phyloP scores from a whole-genome alignment of 139 green algal genomes.

The Dunaliella primolecta region DNA sequence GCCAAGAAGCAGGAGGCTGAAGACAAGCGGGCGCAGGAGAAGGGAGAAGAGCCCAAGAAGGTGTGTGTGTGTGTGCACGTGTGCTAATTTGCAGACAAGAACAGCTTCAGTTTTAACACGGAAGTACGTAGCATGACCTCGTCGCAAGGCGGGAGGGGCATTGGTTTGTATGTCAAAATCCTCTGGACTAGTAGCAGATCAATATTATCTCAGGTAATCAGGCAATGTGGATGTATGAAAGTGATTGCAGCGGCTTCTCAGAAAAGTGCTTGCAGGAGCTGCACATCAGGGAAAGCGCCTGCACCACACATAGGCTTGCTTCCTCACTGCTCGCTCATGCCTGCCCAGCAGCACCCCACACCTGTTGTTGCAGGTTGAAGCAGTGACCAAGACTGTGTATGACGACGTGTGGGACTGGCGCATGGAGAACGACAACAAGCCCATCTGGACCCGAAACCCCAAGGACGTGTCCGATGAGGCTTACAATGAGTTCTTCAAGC shows the following conservation, averaged over 20 bases:
- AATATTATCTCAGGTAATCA: no score
- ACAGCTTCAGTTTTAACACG: not conserved
- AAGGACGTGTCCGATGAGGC: constrained; percentile 83
- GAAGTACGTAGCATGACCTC: not conserved
- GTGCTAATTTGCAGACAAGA: no score
- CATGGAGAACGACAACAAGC: constrained; percentile 95
- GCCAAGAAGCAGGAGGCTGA: constrained; percentile 69
- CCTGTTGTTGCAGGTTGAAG: constrained; percentile 74
- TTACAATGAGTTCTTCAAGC: constrained; percentile 97
- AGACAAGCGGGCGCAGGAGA: constrained; percentile 66
- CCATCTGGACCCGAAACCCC: constrained; percentile 85
- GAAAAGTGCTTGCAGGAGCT: no score
- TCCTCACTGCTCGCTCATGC: no score
- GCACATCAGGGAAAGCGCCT: no score
- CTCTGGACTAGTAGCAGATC: no score
- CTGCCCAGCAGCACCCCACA: no score
- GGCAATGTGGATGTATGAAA: no score
- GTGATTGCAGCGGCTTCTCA: no score
- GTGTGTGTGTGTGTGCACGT: constrained; percentile 18
- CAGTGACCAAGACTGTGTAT: constrained; percentile 86
- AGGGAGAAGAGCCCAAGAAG: constrained; percentile 57
- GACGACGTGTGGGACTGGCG: constrained; percentile 79
- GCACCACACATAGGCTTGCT: no score
- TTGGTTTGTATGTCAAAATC: no score
- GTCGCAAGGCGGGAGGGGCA: no score